phyloP scores from a whole-genome alignment of 2,329 filamentous ascomycete genomes.

The Exophiala bonariae region DNA sequence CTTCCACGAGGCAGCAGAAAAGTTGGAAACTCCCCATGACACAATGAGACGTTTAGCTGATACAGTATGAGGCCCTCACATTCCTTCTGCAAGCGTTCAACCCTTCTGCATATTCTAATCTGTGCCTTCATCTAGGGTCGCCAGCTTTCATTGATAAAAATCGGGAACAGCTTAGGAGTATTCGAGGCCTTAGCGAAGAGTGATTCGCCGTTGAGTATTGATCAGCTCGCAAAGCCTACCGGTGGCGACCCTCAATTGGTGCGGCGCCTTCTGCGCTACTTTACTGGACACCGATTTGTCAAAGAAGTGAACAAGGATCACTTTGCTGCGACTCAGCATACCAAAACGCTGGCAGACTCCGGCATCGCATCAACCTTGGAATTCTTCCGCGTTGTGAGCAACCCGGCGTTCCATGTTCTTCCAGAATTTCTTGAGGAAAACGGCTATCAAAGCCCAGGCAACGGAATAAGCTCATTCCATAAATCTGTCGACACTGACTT shows the following conservation, averaged over 20 bases:
- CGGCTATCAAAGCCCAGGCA: conserved; percentile 8
- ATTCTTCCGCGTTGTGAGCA: background rate
- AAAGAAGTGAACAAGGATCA: conserved; percentile 10
- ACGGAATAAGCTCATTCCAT: conserved; percentile 9
- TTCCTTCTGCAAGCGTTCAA: background rate
- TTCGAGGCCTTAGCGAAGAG: conserved; percentile 8
- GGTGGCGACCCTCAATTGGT: conserved; percentile 10
- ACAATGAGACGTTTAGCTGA: conserved; percentile 5
- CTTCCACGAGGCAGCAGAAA: conserved; percentile 8
- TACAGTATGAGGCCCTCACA: background rate
- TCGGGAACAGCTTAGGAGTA: conserved; percentile 7
- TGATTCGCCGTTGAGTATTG: conserved; percentile 4
- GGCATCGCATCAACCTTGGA: conserved; percentile 7
- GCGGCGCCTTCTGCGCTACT: conserved; percentile 25
- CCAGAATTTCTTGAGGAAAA: conserved; percentile 2
- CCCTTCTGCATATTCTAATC: background rate
- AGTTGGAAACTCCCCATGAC: conserved; percentile 8
- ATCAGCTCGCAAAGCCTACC: conserved; percentile 3
- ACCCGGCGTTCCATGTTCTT: conserved; percentile 4
- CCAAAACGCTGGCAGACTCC: conserved; percentile 15
- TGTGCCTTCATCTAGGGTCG: background rate
- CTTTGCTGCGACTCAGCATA: conserved; percentile 23
- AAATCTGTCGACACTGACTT: conserved; percentile 4
- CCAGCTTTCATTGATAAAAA: conserved; percentile 6
- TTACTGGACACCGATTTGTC: conserved; percentile 20